Conservation (phyloP, 2,329 filamentous ascomycete species). For the Ascosphaera apis region DNA sequence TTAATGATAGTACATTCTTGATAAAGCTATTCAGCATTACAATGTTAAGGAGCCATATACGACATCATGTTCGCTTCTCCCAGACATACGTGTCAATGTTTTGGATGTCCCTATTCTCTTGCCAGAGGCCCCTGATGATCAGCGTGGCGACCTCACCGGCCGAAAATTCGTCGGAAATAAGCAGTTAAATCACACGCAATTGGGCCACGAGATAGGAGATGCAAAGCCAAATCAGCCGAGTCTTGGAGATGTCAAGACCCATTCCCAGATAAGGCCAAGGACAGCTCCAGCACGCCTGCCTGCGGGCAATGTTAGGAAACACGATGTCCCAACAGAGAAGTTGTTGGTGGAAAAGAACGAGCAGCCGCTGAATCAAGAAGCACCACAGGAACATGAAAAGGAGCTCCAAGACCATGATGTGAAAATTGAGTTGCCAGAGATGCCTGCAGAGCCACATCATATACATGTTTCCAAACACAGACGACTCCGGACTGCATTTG, state of each 20-base stretch:
- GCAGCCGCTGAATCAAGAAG: constrained; percentile 8
- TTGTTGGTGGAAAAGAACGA: no score
- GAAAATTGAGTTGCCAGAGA: no score
- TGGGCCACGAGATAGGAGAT: constrained; percentile 50
- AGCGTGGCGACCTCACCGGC: constrained; percentile 41
- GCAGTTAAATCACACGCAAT: constrained; percentile 22
- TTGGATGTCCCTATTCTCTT: constrained; percentile 55
- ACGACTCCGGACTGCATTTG: no score
- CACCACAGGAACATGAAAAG: no score
- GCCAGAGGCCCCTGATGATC: constrained; percentile 20
- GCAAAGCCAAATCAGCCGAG: constrained; percentile 53
- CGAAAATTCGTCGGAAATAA: constrained; percentile 12
- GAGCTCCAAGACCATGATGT: no score
- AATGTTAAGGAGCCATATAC: constrained; percentile 53
- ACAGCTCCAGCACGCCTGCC: constrained; percentile 24
- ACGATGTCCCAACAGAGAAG: not conserved
- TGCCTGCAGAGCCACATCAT: no score
- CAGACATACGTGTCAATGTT: constrained; percentile 70
- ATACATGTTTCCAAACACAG: no score
- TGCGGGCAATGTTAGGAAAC: constrained; percentile 7
- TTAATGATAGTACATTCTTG: constrained; percentile 48
- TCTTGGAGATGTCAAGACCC: constrained; percentile 26
- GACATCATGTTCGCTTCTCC: constrained; percentile 60
- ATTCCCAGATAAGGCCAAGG: constrained; percentile 27
- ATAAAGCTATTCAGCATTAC: constrained; percentile 54